Conservation (phyloP, 768 basidiomycete genomes). For the Lactarius indigo region DNA sequence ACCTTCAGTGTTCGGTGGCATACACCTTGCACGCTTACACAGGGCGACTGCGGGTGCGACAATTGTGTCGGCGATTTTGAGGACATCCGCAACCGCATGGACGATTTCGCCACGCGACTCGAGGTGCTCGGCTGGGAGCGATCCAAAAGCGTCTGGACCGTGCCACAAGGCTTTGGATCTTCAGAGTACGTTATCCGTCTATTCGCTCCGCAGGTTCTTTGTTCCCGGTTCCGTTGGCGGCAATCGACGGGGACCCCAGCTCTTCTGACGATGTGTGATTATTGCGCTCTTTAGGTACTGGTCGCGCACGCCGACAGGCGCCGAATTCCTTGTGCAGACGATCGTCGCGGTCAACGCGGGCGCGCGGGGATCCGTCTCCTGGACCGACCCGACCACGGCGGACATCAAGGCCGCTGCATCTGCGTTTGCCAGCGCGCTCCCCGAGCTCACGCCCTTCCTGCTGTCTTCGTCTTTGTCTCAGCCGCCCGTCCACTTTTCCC, state of each 20-base stretch:
- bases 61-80: slow-evolving; percentile 64
- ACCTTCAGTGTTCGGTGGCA: slow-evolving; percentile 59
- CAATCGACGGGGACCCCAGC: neutral
- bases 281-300: slow-evolving; percentile 44
- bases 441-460: slow-evolving; percentile 13
- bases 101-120: slow-evolving; percentile 57
- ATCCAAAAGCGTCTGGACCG: slow-evolving; percentile 71
- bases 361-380: slow-evolving; percentile 45
- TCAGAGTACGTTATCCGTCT: slow-evolving; percentile 29
- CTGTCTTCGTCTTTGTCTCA: slow-evolving; percentile 8
- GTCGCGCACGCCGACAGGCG: slow-evolving; percentile 60
- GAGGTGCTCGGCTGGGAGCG: slow-evolving; percentile 65
- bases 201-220: too few species aligned
- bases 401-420: slow-evolving; percentile 39
- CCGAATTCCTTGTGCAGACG: slow-evolving; percentile 64
- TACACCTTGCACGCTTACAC: slow-evolving; percentile 59
- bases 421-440: slow-evolving; percentile 33
- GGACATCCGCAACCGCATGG: slow-evolving; percentile 65
- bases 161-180: slow-evolving; percentile 75
- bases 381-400: slow-evolving; percentile 41
- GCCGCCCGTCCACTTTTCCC: slow-evolving; percentile 8
- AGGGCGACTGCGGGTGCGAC: slow-evolving; percentile 73
- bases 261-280: neutral
- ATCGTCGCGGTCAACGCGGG: slow-evolving; percentile 71
- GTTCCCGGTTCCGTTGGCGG: neutral